A percentile compares a stretch with the other conserved stretches of the same genome.
These are phyloP conservation scores for Halocafeteria seosinensis DNA, from an alignment of 108 stramenopile genomes.

Conservation along the genomic window DNA sequence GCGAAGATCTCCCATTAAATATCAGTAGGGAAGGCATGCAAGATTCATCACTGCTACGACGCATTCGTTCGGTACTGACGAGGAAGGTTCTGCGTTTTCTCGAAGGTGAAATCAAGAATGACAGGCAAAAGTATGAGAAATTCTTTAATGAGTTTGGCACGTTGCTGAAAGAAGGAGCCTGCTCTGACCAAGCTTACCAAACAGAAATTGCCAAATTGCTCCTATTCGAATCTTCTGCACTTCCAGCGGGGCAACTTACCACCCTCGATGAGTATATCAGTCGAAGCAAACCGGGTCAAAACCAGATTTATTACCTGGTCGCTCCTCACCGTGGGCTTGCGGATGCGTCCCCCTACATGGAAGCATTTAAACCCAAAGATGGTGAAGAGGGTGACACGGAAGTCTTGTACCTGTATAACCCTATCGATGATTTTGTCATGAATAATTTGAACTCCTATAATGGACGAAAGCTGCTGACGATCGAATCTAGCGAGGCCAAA, in stretches of 20 bases:
- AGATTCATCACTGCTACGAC: constrained; percentile 69
- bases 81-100: constrained; percentile 63
- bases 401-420: constrained; percentile 67
- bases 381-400: constrained; percentile 33
- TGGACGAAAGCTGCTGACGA: constrained; percentile 63
- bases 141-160: constrained; percentile 76
- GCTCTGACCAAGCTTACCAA: constrained; percentile 69
- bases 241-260: constrained; percentile 48
- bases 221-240: constrained; percentile 72
- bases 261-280: constrained; percentile 87
- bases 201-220: constrained; percentile 70
- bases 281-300: constrained; percentile 69
- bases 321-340: constrained; percentile 83
- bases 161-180: constrained; percentile 91
- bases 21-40: constrained; percentile 89
- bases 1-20: constrained; percentile 84
- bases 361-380: constrained; percentile 56
- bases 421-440: constrained; percentile 98
- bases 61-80: constrained; percentile 67
- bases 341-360: constrained; percentile 77
- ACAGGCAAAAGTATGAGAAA: constrained; percentile 62
- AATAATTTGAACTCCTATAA: constrained; percentile 64
- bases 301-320: constrained; percentile 85
- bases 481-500: constrained; percentile 41
- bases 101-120: constrained; percentile 63